Base-by-base conservation (phyloP, 768 basidiomycete species). In the Boletus bicolor region DNA sequence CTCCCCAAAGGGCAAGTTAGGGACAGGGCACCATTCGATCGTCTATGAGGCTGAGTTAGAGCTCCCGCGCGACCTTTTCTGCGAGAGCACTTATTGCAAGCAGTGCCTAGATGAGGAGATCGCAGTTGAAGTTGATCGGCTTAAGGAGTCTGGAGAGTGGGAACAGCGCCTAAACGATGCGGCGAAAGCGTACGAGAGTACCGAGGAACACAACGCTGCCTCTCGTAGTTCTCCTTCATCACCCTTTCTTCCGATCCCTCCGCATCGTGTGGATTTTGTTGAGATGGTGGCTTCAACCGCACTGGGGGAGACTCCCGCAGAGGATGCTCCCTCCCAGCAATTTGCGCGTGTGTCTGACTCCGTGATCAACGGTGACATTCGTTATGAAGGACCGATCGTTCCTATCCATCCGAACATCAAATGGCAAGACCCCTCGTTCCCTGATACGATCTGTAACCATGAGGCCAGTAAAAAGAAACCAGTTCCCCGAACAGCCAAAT, bases 21-120 rank as follows among this genome's bases (percentile, higher is more conserved):
- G 82, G 1, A 2, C 8, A 2, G 83, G 84, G 0, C 60, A 80
- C 63, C 84, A 85, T 59, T 84, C 84, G 0, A 49, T 64, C 36
- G 79, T 82, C 1, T 78, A 80, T 53, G 60, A 70, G 44, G 82
- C 77, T 6, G 78, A 81, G 46, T 76, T 77, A 65, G 79, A 80
- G 38, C 64, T 85, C 11, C 82, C 83, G 6, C 72, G 76, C 6
- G 62, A 70, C 21, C 24, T 75, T 15, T 66, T 81, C 5, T 64
- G 76, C 11, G 66, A 70, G 1, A 69, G 71, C 19, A 54, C 66
- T 1, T 56, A 79, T 11, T 81, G 80, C 67, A 49, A 60, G 1
- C 14, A 58, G n/a, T 82, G 81, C 44, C 64, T 77, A 3, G 48
- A 62, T 5, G 70, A 70, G 1, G 75, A 75, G 36, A 58, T 75